Evolutionary conservation across 768 basidiomycete genomes (phyloP).

Genomic region (Suillus americanus): DNA sequence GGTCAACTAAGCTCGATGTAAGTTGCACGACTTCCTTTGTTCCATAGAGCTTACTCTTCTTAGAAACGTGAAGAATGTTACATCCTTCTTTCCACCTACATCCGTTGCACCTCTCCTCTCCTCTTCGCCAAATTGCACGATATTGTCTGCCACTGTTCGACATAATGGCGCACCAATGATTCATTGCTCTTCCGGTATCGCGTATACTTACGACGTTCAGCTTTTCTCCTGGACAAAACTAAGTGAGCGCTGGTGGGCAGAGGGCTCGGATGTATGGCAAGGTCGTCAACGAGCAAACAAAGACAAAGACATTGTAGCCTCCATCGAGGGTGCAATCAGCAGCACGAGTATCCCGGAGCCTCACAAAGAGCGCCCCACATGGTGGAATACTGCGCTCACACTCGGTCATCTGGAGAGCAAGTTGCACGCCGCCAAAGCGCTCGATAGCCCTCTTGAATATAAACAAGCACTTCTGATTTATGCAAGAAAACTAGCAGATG

Average conservation of each 20-base stretch:
- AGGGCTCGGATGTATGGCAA: constrained; percentile 84
- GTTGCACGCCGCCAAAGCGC: constrained; percentile 65
- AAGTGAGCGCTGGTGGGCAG: constrained; percentile 81
- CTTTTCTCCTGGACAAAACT: constrained; percentile 73
- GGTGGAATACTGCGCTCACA: constrained; percentile 83
- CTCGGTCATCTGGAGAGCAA: constrained; percentile 88
- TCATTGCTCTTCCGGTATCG: constrained; percentile 71
- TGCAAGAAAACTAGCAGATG: constrained; percentile 84
- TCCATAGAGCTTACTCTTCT: constrained; percentile 8
- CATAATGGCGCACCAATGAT: constrained; percentile 81
- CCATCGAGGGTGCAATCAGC: constrained; percentile 48
- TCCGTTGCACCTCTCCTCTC: constrained; percentile 61
- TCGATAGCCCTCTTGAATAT: constrained; percentile 87
- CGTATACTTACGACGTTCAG: constrained; percentile 74
- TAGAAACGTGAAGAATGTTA: constrained; percentile 77
- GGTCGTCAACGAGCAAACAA: constrained; percentile 57
- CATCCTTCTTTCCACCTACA: constrained; percentile 62
- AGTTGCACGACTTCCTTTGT: constrained; percentile 16
- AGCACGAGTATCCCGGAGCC: constrained; percentile 34
- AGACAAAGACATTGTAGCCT: constrained; percentile 54
- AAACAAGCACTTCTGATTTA: constrained; percentile 74
- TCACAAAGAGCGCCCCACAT: constrained; percentile 57
- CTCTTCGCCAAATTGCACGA: constrained; percentile 53
- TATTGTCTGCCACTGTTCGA: constrained; percentile 66
- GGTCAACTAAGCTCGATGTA: constrained; percentile 81